phyloP scores from a whole-genome alignment of 805 yeast genomes.

The Candida anglica region DNA sequence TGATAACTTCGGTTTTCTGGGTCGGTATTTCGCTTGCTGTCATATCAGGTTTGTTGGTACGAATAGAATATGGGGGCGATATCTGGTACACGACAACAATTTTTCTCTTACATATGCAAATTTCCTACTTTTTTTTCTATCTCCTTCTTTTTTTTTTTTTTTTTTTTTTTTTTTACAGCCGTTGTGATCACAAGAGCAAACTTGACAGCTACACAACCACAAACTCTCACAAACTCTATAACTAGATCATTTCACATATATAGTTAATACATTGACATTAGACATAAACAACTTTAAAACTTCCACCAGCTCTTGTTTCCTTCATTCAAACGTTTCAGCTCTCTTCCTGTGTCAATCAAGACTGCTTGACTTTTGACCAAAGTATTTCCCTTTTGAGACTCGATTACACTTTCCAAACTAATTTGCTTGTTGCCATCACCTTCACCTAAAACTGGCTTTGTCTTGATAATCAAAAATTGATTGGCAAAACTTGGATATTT shows the following conservation, averaged over 20 bases:
- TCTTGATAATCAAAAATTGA: slow-evolving; percentile 65
- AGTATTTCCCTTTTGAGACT: slow-evolving; percentile 47
- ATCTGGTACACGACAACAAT: no score
- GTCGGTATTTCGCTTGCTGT: neutral
- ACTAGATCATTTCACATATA: no score
- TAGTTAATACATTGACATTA: no score
- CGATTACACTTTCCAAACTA: slow-evolving; percentile 48
- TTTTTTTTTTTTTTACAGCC: no score
- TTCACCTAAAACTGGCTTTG: slow-evolving; percentile 20
- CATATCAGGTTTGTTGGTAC: no score
- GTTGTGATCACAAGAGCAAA: no score
- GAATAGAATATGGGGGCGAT: no score
- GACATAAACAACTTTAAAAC: no score
- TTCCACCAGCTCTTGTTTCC: slow-evolving; percentile 2
- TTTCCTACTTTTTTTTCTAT: no score
- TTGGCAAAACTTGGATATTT: slow-evolving; percentile 74
- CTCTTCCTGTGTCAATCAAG: slow-evolving; percentile 36
- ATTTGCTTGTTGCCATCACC: slow-evolving; percentile 29
- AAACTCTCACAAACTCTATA: no score
- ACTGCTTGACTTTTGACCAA: slow-evolving; percentile 57
- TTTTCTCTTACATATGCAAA: no score
- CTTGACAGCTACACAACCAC: neutral
- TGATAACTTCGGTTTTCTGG: slow-evolving; percentile 29
- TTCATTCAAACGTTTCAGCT: slow-evolving; percentile 2
- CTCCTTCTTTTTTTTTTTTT: no score